A percentile compares a stretch with the other conserved stretches of the same genome.
Conservation (phyloP, 2,329 filamentous ascomycete species). For the Colletotrichum somersetense region DNA sequence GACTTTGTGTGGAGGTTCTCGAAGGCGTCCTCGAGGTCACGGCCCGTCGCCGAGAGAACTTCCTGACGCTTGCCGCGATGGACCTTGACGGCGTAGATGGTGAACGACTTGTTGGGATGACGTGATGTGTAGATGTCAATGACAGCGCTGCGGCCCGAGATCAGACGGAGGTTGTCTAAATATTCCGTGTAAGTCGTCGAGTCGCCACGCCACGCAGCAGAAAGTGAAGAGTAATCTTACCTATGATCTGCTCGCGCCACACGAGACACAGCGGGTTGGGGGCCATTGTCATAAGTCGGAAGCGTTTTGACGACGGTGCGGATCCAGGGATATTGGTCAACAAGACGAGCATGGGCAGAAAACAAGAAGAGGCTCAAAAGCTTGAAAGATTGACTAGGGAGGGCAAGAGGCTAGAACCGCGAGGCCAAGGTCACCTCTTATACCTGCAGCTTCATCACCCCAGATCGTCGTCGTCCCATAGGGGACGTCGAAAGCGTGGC, state of each 20-base stretch:
- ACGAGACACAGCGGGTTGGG: conserved; percentile 32
- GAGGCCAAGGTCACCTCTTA: conserved; percentile 21
- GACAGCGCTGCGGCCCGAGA: conserved; percentile 33
- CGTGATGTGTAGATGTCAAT: conserved; percentile 36
- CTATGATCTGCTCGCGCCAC: conserved; percentile 39
- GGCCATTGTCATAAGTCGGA: conserved; percentile 18
- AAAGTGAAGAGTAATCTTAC: neutral
- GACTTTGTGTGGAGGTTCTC: conserved; percentile 54
- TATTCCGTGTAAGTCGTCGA: conserved; percentile 6
- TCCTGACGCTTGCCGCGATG: conserved; percentile 81
- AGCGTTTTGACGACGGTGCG: conserved; percentile 5
- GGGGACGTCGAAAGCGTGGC: neutral
- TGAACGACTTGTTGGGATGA: conserved; percentile 34
- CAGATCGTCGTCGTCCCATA: conserved; percentile 6
- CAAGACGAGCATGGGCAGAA: conserved; percentile 26
- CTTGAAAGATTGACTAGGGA: neutral
- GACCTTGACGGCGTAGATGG: conserved; percentile 80
- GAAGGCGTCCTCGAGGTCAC: conserved; percentile 50
- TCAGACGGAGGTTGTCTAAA: conserved; percentile 33
- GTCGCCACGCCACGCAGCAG: neutral
- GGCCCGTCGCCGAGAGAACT: conserved; percentile 50
- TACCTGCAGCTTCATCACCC: neutral
- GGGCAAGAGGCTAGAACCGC: neutral
- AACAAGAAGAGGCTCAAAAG: neutral
- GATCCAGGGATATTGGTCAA: neutral